These are phyloP conservation scores for Inga leiocalycina DNA, from an alignment of 306 rosid genomes.

Conservation along the genomic window DNA sequence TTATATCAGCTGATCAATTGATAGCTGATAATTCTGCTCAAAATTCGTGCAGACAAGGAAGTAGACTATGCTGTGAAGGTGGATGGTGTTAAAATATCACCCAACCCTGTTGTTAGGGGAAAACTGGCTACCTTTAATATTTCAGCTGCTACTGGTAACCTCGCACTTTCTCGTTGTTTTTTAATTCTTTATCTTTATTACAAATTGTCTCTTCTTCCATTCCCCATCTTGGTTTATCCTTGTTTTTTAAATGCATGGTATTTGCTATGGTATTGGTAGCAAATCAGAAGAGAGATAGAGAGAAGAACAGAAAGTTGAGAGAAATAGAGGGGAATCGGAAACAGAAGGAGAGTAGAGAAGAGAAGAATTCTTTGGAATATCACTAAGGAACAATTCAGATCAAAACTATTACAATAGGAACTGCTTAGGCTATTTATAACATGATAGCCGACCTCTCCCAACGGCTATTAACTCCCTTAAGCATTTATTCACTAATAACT, in stretches of 20 bases:
- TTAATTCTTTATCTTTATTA: background rate
- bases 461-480: no score
- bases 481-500: no score
- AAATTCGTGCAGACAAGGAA: constrained; percentile 43
- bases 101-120: constrained; percentile 57
- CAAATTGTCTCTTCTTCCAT: background rate
- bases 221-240: background rate
- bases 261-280: no score
- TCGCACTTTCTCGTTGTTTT: background rate
- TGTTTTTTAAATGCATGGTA: background rate
- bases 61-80: constrained; percentile 60
- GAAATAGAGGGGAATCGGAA: no score
- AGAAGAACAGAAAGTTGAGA: no score
- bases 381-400: no score
- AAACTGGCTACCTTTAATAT: constrained; percentile 57
- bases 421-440: no score
- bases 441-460: no score
- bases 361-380: no score
- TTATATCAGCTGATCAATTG: background rate
- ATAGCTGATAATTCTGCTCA: background rate
- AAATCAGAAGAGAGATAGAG: no score
- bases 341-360: no score
- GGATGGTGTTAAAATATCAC: constrained; percentile 48
- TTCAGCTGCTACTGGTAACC: constrained; percentile 58
- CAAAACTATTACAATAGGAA: no score